phyloP scores from a whole-genome alignment of 23 red algal species.

The Gracilariopsis chorda region DNA sequence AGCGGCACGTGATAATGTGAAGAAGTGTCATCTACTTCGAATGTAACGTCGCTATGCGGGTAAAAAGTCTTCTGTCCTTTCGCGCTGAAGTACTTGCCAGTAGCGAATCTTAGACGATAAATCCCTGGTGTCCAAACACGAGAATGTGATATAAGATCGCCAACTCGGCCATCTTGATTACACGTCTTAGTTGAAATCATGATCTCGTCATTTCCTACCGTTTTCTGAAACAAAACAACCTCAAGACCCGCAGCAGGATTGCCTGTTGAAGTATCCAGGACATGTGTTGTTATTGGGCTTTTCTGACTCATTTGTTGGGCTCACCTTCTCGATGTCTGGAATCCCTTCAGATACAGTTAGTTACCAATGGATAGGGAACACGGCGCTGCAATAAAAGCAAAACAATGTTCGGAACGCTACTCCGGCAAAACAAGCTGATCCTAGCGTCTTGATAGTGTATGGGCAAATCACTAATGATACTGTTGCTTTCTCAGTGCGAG shows the following conservation, averaged over 20 bases:
- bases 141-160: slow-evolving; percentile 25
- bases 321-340: too few species aligned
- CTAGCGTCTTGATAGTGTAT: too few species aligned
- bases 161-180: slow-evolving; percentile 54
- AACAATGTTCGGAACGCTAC: too few species aligned
- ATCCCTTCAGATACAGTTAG: too few species aligned
- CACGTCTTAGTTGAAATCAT: neutral
- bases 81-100: slow-evolving; percentile 44
- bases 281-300: slow-evolving; percentile 74
- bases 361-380: too few species aligned
- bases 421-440: too few species aligned
- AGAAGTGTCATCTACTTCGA: slow-evolving; percentile 43
- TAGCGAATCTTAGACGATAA: slow-evolving; percentile 74
- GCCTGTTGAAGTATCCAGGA: slow-evolving; percentile 69
- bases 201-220: neutral
- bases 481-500: too few species aligned
- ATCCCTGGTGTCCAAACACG: slow-evolving; percentile 23
- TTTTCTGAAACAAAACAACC: neutral
- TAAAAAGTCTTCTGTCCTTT: slow-evolving; percentile 70
- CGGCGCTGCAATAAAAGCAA: too few species aligned
- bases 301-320: neutral
- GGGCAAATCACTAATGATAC: too few species aligned
- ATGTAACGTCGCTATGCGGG: slow-evolving; percentile 74
- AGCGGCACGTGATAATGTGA: slow-evolving; percentile 86
- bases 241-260: slow-evolving; percentile 58